Base-by-base conservation (phyloP, 2,329 filamentous ascomycete species). In the Metarhizium brunneum region DNA sequence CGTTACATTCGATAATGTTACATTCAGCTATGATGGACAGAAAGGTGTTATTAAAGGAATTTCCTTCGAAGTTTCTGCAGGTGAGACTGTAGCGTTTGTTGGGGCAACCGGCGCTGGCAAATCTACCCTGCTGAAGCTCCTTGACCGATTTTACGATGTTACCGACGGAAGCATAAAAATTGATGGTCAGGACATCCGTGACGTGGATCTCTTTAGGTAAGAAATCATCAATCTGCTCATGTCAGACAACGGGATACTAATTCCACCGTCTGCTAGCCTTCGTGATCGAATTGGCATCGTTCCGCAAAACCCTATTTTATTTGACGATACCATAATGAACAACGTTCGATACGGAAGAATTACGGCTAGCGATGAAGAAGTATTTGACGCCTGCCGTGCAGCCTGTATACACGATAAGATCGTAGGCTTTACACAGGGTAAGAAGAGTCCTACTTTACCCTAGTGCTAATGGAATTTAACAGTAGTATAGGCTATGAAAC, bases 401-500 rank as follows among this genome's bases (percentile, higher is more conserved):
- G 81, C 81, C 20, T 77, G 75, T 53, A 79, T 83, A 30, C 81
- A 83, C 61, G 79, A 83, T 61, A 80, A 81, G 61, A 82, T 83
- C 61, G 65, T 76, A 59, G 68, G 71, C 1, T 83, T 82, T 62
- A 74, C 75, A 0, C 72, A 82, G 43, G 74, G 76, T 75, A 63
- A 35, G 66, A 32, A 11, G 20, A 14, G 18, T 11, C 10, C 6
- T 16, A 10, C 13, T 2, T 13, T 6, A 29, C 42, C 11, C 20
- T 8, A 5, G 13, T 54, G 20, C 4, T 11, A 10, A 18, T 29
- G 11, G 3, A 13, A 18, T 18, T 47, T 49, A 43, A 50, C 54
- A 16, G 6, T 40, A 16, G 14, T 25, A 1, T 35, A 76, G 74
- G 75, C 2, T 81, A 81, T 61, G 68, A 73, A 51, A 79, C 77